A percentile compares a stretch with the other conserved stretches of the same genome.
These are phyloP conservation scores for Wickerhamiella spandovensis DNA, from an alignment of 805 yeast species.

Conservation along the genomic window DNA sequence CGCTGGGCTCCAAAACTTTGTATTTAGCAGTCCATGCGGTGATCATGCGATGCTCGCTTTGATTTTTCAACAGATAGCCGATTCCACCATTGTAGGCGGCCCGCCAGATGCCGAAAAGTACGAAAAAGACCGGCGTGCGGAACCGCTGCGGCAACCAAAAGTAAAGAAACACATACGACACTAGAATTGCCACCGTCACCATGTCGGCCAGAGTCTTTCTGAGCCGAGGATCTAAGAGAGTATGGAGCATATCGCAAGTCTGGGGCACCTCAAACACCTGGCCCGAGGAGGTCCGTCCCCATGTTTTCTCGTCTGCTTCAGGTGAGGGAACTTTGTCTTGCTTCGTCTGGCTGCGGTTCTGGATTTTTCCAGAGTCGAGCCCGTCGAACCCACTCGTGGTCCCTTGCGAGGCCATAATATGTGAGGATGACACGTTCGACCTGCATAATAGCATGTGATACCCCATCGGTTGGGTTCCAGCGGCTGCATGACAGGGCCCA, in stretches of 20 bases:
- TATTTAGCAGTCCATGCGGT: conserved; percentile 38
- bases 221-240: conserved; percentile 63
- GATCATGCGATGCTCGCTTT: conserved; percentile 43
- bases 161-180: conserved; percentile 23
- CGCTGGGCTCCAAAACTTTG: conserved; percentile 31
- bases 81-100: conserved; percentile 67
- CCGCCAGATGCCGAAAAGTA: conserved; percentile 61
- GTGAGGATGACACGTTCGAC: background rate
- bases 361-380: background rate
- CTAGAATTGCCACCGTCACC: conserved; percentile 37
- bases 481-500: too few relatives aligned
- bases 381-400: background rate
- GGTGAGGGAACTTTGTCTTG: background rate
- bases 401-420: background rate
- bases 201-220: conserved; percentile 54
- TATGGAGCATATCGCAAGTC: conserved; percentile 75
- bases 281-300: conserved; percentile 8
- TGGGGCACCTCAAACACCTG: conserved; percentile 32
- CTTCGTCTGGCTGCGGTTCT: background rate
- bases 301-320: background rate
- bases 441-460: background rate
- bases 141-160: conserved; percentile 16
- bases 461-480: too few relatives aligned
- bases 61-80: conserved; percentile 52
- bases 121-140: conserved; percentile 32